These are phyloP conservation scores for Fusarium sp. DNA, from an alignment of 2,329 filamentous ascomycete species.

Conservation along the genomic window DNA sequence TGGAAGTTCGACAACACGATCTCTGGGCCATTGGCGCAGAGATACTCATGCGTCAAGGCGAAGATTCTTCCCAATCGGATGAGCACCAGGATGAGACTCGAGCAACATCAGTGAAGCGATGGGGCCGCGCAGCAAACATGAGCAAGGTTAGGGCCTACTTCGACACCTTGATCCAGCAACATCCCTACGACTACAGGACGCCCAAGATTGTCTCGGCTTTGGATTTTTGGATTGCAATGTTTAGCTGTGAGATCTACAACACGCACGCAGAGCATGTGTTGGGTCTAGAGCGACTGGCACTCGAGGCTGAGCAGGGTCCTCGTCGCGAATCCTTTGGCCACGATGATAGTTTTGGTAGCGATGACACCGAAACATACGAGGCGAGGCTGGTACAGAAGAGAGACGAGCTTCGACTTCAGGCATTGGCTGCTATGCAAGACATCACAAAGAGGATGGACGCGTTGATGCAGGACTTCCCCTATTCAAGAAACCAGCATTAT, in stretches of 20 bases:
- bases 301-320: constrained; percentile 46
- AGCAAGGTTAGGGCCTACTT: constrained; percentile 70
- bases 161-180: constrained; percentile 79
- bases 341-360: constrained; percentile 38
- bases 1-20: constrained; percentile 76
- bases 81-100: not conserved
- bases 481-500: constrained; percentile 72
- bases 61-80: constrained; percentile 46
- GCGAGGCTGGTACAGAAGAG: constrained; percentile 42
- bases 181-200: constrained; percentile 73
- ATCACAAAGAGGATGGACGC: constrained; percentile 77
- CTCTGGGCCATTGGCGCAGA: constrained; percentile 89
- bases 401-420: constrained; percentile 59
- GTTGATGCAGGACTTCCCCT: constrained; percentile 75
- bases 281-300: constrained; percentile 53
- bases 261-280: constrained; percentile 68
- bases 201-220: constrained; percentile 71
- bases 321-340: constrained; percentile 23
- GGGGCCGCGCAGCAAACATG: constrained; percentile 60
- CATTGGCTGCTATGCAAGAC: constrained; percentile 68
- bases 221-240: constrained; percentile 84
- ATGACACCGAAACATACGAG: constrained; percentile 33
- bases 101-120: constrained; percentile 39
- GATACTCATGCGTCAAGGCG: constrained; percentile 74
- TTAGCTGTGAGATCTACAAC: constrained; percentile 83